phyloP scores from a whole-genome alignment of 768 basidiomycete species.

The Lentinula aciculospora region DNA sequence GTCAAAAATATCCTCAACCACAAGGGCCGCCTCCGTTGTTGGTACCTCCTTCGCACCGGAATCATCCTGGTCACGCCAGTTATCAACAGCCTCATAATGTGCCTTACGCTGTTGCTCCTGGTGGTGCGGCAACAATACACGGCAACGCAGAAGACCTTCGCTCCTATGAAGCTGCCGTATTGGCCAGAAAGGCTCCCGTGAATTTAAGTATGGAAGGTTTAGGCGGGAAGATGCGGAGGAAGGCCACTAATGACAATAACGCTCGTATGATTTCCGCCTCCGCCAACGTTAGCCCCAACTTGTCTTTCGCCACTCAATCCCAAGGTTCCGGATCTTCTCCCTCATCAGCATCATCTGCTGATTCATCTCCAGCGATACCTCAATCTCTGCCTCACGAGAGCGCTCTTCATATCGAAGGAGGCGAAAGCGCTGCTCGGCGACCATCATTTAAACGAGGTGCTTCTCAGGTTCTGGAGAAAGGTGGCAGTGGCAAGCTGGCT shows the following conservation, averaged over 20 bases:
- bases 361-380: slow-evolving; percentile 13
- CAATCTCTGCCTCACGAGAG: slow-evolving; percentile 10
- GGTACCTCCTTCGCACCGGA: slow-evolving; percentile 10
- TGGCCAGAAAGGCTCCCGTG: slow-evolving; percentile 60
- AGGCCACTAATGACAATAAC: slow-evolving; percentile 6
- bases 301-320: neutral
- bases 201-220: slow-evolving; percentile 50
- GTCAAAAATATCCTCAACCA: neutral
- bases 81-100: neutral
- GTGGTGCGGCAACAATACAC: slow-evolving; percentile 28
- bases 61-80: neutral
- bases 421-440: slow-evolving; percentile 21
- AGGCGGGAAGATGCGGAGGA: slow-evolving; percentile 20
- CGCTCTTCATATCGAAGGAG: slow-evolving; percentile 14
- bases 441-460: slow-evolving; percentile 73
- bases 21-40: slow-evolving; percentile 3
- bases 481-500: slow-evolving; percentile 1
- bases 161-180: slow-evolving; percentile 70
- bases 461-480: slow-evolving; percentile 61
- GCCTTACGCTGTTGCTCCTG: slow-evolving; percentile 16
- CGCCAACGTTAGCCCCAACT: neutral
- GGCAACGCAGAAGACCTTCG: slow-evolving; percentile 55
- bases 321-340: neutral
- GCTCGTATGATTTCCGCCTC: neutral
- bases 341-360: slow-evolving; percentile 11